These are phyloP conservation scores for Cladosporium halotolerans DNA, from an alignment of 2,329 filamentous ascomycete species.

Conservation along the genomic window DNA sequence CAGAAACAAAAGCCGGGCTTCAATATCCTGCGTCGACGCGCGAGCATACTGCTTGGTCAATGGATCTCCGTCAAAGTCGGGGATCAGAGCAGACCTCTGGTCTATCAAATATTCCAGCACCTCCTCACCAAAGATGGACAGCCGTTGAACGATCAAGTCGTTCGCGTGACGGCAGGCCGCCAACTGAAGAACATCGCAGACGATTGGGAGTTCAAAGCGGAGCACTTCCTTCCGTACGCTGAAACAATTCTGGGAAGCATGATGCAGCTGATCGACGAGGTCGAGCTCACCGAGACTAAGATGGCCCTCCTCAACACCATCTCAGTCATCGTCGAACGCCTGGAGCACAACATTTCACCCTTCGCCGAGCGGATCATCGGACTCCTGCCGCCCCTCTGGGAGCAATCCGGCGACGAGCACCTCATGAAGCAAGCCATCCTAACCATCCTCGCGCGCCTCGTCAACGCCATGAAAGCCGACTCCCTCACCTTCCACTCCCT, in stretches of 20 bases:
- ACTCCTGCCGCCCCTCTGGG: constrained; percentile 77
- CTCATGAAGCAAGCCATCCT: constrained; percentile 92
- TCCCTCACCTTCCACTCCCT: constrained; percentile 72
- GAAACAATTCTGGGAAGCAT: constrained; percentile 65
- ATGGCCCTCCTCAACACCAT: constrained; percentile 85
- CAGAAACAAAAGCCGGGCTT: constrained; percentile 62
- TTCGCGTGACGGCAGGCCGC: constrained; percentile 82
- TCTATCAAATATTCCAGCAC: constrained; percentile 86
- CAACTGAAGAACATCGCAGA: constrained; percentile 76
- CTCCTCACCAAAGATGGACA: constrained; percentile 68
- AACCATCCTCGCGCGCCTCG: constrained; percentile 74
- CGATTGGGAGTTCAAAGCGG: constrained; percentile 72
- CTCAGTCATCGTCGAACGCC: constrained; percentile 68
- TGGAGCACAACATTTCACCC: constrained; percentile 65
- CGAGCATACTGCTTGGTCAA: constrained; percentile 80
- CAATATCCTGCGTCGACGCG: constrained; percentile 78
- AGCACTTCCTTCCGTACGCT: constrained; percentile 71
- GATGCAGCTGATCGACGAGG: constrained; percentile 70
- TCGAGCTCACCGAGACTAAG: constrained; percentile 80
- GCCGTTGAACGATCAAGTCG: constrained; percentile 78
- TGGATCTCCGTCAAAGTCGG: constrained; percentile 79
- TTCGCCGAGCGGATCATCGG: constrained; percentile 75
- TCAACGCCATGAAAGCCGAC: constrained; percentile 74
- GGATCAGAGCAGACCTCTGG: constrained; percentile 60
- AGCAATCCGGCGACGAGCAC: constrained; percentile 75